These are phyloP conservation scores for Fusarium musae DNA, from an alignment of 2,329 filamentous ascomycete genomes.

Conservation along the genomic window DNA sequence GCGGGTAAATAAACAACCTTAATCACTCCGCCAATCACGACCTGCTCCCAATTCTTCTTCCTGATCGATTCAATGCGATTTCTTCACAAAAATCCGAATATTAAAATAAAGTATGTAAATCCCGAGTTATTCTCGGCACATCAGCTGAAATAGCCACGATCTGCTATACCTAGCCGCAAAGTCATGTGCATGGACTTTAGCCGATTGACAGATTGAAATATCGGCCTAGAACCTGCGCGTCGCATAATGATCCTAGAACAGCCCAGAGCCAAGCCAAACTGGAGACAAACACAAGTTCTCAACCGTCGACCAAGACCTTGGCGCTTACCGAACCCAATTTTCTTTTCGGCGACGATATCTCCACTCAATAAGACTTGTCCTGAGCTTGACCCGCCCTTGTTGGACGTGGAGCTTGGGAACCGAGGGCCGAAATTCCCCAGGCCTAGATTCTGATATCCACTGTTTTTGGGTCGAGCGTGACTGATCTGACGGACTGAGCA, in stretches of 20 bases:
- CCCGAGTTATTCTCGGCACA: not conserved
- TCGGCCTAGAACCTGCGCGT: not conserved
- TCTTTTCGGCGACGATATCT: not conserved
- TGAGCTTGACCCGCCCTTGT: constrained; percentile 1
- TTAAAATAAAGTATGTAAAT: not conserved
- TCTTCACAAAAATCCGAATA: not conserved
- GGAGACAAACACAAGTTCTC: constrained; percentile 10
- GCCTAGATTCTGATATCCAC: not conserved
- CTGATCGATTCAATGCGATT: not conserved
- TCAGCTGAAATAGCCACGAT: not conserved
- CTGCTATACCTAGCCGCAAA: not conserved
- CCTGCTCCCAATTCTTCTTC: not conserved
- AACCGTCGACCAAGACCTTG: constrained; percentile 16
- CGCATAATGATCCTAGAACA: constrained; percentile 11
- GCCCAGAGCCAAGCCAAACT: constrained; percentile 10
- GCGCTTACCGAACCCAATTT: constrained; percentile 1
- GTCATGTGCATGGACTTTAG: constrained; percentile 1
- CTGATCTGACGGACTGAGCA: not conserved
- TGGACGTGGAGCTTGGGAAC: not conserved
- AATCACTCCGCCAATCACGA: constrained; percentile 11
- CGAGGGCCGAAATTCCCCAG: constrained; percentile 25
- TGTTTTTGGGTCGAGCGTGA: not conserved
- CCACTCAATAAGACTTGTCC: constrained; percentile 28
- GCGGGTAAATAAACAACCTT: constrained; percentile 20
- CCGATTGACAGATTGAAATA: not conserved